A percentile compares a stretch with the other conserved stretches of the same genome.
Conservation (phyloP, 1,139 yeast species). For the Blastobotrys serpentis region DNA sequence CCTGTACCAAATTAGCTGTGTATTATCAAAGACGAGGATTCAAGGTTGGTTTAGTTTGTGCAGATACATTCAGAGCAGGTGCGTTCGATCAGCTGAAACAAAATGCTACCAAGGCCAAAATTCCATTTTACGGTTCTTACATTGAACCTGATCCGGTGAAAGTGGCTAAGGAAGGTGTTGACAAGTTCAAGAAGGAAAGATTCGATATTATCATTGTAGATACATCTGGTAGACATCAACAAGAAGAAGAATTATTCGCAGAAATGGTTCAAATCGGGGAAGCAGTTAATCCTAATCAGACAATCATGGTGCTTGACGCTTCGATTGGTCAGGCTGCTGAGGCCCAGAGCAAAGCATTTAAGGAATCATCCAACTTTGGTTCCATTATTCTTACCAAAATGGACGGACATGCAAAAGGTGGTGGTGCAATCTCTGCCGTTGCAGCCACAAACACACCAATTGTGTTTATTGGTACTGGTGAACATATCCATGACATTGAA, state of each 20-base stretch:
- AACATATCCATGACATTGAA: conserved; percentile 91
- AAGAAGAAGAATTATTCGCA: conserved; percentile 84
- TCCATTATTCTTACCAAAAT: conserved; percentile 92
- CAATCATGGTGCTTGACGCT: conserved; percentile 97
- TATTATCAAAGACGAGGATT: conserved; percentile 91
- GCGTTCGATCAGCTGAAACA: conserved; percentile 98
- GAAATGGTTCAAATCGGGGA: conserved; percentile 94
- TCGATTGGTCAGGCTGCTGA: conserved; percentile 99
- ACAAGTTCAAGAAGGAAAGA: conserved; percentile 83
- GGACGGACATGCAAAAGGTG: conserved; percentile 99
- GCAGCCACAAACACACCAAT: conserved; percentile 98
- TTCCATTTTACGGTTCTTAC: conserved; percentile 93
- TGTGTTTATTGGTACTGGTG: conserved; percentile 96
- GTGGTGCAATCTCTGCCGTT: conserved; percentile 98
- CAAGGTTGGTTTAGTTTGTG: conserved; percentile 95
- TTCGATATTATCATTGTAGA: conserved; percentile 94
- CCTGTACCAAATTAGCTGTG: conserved; percentile 94
- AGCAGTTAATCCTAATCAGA: conserved; percentile 85
- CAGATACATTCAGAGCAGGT: conserved; percentile 99
- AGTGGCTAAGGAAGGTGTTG: conserved; percentile 90
- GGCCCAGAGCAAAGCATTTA: conserved; percentile 89
- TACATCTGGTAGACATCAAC: conserved; percentile 97
- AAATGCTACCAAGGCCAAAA: conserved; percentile 91
- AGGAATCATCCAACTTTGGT: conserved; percentile 90
- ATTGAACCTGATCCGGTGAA: conserved; percentile 94